These are phyloP conservation scores for Beauveria scarabaeidicola DNA, from an alignment of 2,329 filamentous ascomycete species.

Conservation along the genomic window DNA sequence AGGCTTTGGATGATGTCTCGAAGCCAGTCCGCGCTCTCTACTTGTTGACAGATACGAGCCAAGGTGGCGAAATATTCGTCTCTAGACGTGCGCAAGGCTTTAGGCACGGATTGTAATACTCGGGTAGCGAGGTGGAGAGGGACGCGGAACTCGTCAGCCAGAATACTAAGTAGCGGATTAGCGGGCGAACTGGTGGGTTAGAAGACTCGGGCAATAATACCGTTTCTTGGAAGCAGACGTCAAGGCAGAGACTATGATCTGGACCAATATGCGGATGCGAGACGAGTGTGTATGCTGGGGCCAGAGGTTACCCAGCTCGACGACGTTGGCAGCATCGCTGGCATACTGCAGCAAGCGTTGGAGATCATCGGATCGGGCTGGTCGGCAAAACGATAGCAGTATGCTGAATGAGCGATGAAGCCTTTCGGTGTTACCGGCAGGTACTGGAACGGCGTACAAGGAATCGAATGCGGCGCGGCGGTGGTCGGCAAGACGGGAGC, in stretches of 20 bases:
- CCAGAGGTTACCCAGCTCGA: conserved; percentile 28
- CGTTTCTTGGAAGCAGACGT: background rate
- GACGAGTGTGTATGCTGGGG: conserved; percentile 21
- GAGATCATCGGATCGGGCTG: conserved; percentile 36
- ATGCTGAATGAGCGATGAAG: conserved; percentile 36
- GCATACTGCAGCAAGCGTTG: conserved; percentile 38
- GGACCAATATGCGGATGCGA: conserved; percentile 27
- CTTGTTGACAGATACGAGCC: background rate
- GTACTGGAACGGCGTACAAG: conserved; percentile 35
- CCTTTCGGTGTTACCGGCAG: conserved; percentile 27
- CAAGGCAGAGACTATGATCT: conserved; percentile 29
- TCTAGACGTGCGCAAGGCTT: background rate
- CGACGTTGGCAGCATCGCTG: conserved; percentile 30
- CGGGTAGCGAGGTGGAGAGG: background rate
- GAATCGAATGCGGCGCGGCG: conserved; percentile 57
- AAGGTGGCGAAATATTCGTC: background rate
- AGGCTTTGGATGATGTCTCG: background rate
- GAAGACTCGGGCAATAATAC: background rate
- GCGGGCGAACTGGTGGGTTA: background rate
- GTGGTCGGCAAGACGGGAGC: conserved; percentile 47
- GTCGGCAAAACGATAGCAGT: conserved; percentile 42
- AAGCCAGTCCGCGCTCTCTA: background rate
- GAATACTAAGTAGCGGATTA: background rate
- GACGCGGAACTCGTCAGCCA: background rate
- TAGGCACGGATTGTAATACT: background rate